phyloP scores from a whole-genome alignment of 495 filamentous ascomycete species.

The Hypomontagnella submonticulosa region DNA sequence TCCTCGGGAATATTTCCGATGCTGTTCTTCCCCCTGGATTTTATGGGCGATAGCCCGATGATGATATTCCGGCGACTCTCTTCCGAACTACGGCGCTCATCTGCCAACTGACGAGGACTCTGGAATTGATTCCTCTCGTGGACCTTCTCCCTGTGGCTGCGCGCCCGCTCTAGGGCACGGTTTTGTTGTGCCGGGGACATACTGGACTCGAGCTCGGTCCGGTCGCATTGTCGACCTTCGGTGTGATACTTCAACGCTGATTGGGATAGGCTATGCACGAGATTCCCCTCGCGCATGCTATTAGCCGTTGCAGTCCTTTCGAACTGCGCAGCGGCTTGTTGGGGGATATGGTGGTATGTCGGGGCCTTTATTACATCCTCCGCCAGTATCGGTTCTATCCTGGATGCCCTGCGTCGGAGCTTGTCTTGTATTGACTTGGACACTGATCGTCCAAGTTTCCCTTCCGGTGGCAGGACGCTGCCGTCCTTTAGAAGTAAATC shows the following conservation, averaged over 20 bases:
- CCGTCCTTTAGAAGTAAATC: conserved; percentile 5
- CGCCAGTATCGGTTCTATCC: conserved; percentile 8
- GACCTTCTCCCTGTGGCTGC: conserved; percentile 25
- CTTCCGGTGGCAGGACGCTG: conserved; percentile 17
- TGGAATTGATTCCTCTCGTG: conserved; percentile 42
- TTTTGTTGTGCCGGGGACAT: conserved; percentile 34
- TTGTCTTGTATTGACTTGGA: conserved; percentile 42
- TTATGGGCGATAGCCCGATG: not conserved
- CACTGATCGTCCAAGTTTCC: conserved; percentile 19
- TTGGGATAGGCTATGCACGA: conserved; percentile 55
- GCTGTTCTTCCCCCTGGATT: conserved; percentile 16
- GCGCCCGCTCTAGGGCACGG: conserved; percentile 37
- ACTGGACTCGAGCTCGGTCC: conserved; percentile 20
- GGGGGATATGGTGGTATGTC: conserved; percentile 53
- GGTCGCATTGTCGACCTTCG: conserved; percentile 34
- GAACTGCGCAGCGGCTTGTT: conserved; percentile 61
- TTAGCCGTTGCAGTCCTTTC: conserved; percentile 58
- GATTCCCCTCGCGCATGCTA: conserved; percentile 47
- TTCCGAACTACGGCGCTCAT: conserved; percentile 1
- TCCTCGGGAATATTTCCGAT: conserved; percentile 34
- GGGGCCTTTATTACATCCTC: not conserved
- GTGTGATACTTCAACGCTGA: conserved; percentile 51
- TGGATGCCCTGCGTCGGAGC: conserved; percentile 27
- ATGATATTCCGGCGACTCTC: conserved; percentile 24
- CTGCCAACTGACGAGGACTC: not conserved